These are phyloP conservation scores for Coemansia sp. DNA, from an alignment of 192 early-diverging fungal genomes.

Conservation along the genomic window DNA sequence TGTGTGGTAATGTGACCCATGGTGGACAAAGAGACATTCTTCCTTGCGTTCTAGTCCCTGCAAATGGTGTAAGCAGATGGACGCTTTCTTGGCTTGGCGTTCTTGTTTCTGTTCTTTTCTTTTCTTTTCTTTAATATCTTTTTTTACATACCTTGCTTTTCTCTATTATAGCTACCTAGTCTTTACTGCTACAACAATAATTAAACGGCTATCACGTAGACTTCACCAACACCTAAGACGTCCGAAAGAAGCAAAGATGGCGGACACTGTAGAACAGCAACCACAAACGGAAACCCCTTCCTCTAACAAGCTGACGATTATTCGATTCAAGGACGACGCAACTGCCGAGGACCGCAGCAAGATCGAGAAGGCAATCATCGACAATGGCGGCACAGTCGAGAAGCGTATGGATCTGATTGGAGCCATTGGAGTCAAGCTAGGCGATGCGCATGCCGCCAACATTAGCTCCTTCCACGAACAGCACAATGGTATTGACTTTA, in stretches of 20 bases:
- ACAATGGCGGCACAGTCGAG: neutral
- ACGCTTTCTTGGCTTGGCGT: too few species aligned
- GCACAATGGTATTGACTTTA: slow-evolving; percentile 7
- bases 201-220: neutral
- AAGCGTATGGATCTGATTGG: slow-evolving; percentile 1
- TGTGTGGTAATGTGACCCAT: too few species aligned
- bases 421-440: neutral
- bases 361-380: slow-evolving; percentile 6
- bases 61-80: too few species aligned
- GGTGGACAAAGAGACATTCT: too few species aligned
- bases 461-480: neutral
- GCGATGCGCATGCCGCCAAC: neutral
- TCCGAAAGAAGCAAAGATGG: neutral
- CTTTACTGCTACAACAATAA: neutral
- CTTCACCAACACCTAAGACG: neutral
- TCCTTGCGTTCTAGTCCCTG: too few species aligned
- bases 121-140: neutral
- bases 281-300: too few species aligned
- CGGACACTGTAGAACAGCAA: neutral
- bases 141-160: neutral
- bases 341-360: neutral
- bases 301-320: neutral
- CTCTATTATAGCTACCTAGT: neutral
- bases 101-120: too few species aligned
- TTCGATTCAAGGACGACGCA: slow-evolving; percentile 1